A percentile compares a stretch with the other conserved stretches of the same genome.
Conservation (phyloP, 371 early-diverging fungal species). For the Mucor racemosus region DNA sequence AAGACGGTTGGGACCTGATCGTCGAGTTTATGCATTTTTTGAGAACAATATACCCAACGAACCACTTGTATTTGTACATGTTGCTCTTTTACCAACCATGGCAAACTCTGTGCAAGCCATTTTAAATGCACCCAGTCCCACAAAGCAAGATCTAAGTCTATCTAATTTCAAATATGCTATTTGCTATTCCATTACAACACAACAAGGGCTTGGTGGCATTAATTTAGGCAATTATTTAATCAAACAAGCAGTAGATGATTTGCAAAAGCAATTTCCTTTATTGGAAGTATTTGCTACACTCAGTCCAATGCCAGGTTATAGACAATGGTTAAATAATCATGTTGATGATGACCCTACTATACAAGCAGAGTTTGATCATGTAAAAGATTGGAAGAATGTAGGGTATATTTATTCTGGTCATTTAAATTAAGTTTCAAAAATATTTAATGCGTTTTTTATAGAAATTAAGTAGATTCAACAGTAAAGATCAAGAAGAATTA, state of each 20-base stretch:
- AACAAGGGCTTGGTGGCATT: constrained; percentile 79
- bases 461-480: constrained; percentile 26
- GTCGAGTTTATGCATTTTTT: constrained; percentile 83
- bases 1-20: constrained; percentile 75
- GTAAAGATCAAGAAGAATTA: constrained; percentile 33
- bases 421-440: background rate
- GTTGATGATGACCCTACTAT: constrained; percentile 1
- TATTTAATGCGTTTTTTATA: background rate
- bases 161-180: constrained; percentile 67
- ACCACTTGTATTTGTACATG: constrained; percentile 85
- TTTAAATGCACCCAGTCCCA: constrained; percentile 57
- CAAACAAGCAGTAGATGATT: constrained; percentile 78
- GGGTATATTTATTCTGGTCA: background rate
- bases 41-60: constrained; percentile 72
- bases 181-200: constrained; percentile 90
- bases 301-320: constrained; percentile 86
- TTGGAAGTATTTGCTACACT: constrained; percentile 82
- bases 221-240: constrained; percentile 87
- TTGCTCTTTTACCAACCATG: constrained; percentile 67
- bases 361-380: constrained; percentile 14
- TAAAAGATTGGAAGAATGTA: constrained; percentile 31
- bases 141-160: constrained; percentile 1
- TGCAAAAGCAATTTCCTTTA: constrained; percentile 67
- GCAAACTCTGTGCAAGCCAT: constrained; percentile 67
- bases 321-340: constrained; percentile 68